Conservation (phyloP, 2,329 filamentous ascomycete species). For the Cladosporium sp. region DNA sequence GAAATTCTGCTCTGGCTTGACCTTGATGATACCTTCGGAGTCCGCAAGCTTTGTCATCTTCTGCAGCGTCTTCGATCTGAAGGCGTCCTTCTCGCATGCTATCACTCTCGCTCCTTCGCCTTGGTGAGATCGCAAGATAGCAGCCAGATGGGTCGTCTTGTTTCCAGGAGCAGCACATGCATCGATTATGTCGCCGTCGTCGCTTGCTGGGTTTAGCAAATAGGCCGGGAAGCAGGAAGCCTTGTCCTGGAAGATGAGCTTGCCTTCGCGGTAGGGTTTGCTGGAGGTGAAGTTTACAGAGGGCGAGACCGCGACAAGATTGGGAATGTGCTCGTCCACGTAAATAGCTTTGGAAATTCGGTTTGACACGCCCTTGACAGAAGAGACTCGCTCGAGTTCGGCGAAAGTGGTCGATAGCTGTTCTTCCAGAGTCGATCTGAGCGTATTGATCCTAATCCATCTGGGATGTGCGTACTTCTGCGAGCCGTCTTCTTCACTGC, state of each 20-base stretch:
- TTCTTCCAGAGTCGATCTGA: slow-evolving; percentile 64
- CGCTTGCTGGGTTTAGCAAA: slow-evolving; percentile 63
- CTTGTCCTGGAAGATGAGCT: slow-evolving; percentile 90
- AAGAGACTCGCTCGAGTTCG: slow-evolving; percentile 53
- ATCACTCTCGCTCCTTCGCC: slow-evolving; percentile 50
- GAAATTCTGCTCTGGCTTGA: slow-evolving; percentile 77
- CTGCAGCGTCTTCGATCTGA: slow-evolving; percentile 67
- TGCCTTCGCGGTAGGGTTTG: slow-evolving; percentile 67
- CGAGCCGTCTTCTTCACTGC: slow-evolving; percentile 21
- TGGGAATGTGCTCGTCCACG: slow-evolving; percentile 76
- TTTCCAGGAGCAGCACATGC: slow-evolving; percentile 93
- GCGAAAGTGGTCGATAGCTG: slow-evolving; percentile 73
- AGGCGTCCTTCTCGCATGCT: slow-evolving; percentile 73
- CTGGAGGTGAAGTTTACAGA: slow-evolving; percentile 67
- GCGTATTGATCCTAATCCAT: slow-evolving; percentile 83
- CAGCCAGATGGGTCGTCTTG: slow-evolving; percentile 90
- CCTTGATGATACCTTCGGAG: slow-evolving; percentile 59
- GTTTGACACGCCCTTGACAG: slow-evolving; percentile 45
- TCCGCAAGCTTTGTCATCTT: slow-evolving; percentile 82
- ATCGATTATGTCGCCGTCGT: slow-evolving; percentile 77
- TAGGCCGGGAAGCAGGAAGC: slow-evolving; percentile 96
- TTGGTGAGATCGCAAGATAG: slow-evolving; percentile 55
- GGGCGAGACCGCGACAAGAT: slow-evolving; percentile 73
- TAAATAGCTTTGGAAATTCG: slow-evolving; percentile 50
- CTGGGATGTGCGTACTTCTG: slow-evolving; percentile 60